A percentile compares a stretch with the other conserved stretches of the same genome.
phyloP scores from a whole-genome alignment of 129 eudicot species.

The Smallanthus sonchifolius region DNA sequence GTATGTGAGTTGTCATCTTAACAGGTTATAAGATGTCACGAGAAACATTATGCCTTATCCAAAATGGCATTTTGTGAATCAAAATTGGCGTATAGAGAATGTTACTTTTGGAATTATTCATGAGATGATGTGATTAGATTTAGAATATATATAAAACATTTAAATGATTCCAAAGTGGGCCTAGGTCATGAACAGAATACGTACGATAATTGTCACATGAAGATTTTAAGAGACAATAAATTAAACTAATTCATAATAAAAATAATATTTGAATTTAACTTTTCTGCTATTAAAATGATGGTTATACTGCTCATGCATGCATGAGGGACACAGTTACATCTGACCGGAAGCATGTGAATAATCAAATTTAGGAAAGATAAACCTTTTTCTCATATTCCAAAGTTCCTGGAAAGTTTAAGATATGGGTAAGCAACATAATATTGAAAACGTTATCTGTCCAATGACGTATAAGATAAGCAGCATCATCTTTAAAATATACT shows the following conservation, averaged over 20 bases:
- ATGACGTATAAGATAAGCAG: neutral
- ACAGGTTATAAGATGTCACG: conserved; percentile 36
- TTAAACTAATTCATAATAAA: too few relatives aligned
- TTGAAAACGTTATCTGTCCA: neutral
- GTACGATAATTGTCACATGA: conserved; percentile 28
- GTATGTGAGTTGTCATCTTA: conserved; percentile 10
- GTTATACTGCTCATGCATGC: conserved; percentile 30
- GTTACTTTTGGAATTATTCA: conserved; percentile 33
- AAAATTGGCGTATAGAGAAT: conserved; percentile 31
- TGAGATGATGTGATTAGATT: conserved; percentile 28
- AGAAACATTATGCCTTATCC: conserved; percentile 34
- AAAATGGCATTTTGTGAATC: conserved; percentile 24
- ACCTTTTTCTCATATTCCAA: conserved; percentile 18
- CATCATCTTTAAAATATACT: neutral
- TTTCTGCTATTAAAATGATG: neutral
- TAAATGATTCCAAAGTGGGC: conserved; percentile 29
- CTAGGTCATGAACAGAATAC: conserved; percentile 26
- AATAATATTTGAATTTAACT: too few relatives aligned
- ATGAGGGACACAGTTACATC: conserved; percentile 2
- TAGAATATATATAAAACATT: conserved; percentile 2
- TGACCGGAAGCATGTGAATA: conserved; percentile 16
- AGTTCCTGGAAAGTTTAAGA: conserved; percentile 22
- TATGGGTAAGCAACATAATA: neutral
- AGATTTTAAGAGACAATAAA: neutral
- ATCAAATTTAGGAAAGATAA: conserved; percentile 13